These are phyloP conservation scores for Simplicillium sp. DNA, from an alignment of 2,329 filamentous ascomycete genomes.

Conservation along the genomic window DNA sequence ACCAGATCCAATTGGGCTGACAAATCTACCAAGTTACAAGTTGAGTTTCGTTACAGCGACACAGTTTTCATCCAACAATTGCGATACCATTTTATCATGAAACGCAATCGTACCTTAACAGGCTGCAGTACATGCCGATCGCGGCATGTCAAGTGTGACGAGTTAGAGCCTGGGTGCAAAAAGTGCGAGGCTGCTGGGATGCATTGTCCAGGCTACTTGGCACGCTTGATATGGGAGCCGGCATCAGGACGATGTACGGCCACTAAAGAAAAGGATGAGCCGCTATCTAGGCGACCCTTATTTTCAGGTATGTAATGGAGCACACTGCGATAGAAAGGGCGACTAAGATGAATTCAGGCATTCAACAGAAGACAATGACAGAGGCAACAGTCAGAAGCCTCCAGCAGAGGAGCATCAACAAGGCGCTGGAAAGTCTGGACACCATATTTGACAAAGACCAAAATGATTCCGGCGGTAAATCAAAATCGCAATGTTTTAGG, in stretches of 20 bases:
- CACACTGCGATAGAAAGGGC: not conserved
- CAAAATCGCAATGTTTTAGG: too few relatives aligned
- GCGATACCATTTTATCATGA: not conserved
- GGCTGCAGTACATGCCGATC: slow-evolving; percentile 3
- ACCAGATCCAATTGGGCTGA: too few relatives aligned
- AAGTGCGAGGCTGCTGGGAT: slow-evolving; percentile 7
- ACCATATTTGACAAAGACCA: too few relatives aligned
- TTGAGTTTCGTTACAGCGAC: too few relatives aligned
- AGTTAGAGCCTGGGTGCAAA: slow-evolving; percentile 9
- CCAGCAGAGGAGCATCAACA: not conserved
- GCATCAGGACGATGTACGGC: not conserved
- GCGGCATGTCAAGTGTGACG: slow-evolving; percentile 9
- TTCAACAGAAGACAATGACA: slow-evolving; percentile 2
- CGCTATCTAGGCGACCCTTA: not conserved
- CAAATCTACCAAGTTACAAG: too few relatives aligned
- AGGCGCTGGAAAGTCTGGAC: slow-evolving; percentile 1
- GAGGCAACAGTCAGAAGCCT: not conserved
- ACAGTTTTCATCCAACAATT: too few relatives aligned
- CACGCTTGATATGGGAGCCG: slow-evolving; percentile 9
- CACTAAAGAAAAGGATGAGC: not conserved
- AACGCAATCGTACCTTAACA: not conserved
- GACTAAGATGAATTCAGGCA: not conserved
- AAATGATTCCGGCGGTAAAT: too few relatives aligned
- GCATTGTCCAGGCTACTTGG: slow-evolving; percentile 9
- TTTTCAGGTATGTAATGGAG: not conserved